Conservation (phyloP, 2,329 filamentous ascomycete species). For the Verticillium albo-atrum region DNA sequence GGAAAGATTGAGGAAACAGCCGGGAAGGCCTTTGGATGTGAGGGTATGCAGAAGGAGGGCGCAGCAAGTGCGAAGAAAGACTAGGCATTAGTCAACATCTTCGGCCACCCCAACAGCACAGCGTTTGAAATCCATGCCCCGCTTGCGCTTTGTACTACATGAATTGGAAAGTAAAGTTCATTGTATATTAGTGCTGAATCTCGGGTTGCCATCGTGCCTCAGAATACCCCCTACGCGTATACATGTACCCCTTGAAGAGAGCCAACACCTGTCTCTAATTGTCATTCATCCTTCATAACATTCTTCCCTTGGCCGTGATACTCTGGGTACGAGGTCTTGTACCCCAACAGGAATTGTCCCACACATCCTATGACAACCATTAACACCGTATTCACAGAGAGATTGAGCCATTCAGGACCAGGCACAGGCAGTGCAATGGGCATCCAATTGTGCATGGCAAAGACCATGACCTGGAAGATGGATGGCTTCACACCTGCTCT, state of each 20-base stretch:
- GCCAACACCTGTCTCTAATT: too few species aligned
- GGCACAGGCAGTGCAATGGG: constrained; percentile 5
- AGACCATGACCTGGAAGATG: constrained; percentile 16
- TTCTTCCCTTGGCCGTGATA: constrained; percentile 3
- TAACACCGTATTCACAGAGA: constrained; percentile 6
- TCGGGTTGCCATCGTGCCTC: too few species aligned
- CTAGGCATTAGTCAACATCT: not conserved
- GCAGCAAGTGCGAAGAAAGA: constrained; percentile 39
- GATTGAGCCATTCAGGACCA: constrained; percentile 5
- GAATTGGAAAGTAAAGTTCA: too few species aligned
- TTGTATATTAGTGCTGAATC: too few species aligned
- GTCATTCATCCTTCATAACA: not conserved
- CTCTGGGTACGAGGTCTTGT: constrained; percentile 8
- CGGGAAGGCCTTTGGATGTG: constrained; percentile 60
- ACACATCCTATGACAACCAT: constrained; percentile 5
- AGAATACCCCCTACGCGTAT: too few species aligned
- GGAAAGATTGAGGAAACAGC: constrained; percentile 62
- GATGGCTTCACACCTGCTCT: constrained; percentile 7
- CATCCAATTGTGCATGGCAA: constrained; percentile 12
- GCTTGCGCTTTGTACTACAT: too few species aligned
- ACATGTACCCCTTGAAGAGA: too few species aligned
- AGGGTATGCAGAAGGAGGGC: constrained; percentile 65
- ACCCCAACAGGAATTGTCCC: constrained; percentile 8
- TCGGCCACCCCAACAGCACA: too few species aligned
- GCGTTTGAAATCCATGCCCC: too few species aligned